Evolutionary conservation across 805 yeast species (phyloP).

Genomic region (Teunomyces panamensis): DNA sequence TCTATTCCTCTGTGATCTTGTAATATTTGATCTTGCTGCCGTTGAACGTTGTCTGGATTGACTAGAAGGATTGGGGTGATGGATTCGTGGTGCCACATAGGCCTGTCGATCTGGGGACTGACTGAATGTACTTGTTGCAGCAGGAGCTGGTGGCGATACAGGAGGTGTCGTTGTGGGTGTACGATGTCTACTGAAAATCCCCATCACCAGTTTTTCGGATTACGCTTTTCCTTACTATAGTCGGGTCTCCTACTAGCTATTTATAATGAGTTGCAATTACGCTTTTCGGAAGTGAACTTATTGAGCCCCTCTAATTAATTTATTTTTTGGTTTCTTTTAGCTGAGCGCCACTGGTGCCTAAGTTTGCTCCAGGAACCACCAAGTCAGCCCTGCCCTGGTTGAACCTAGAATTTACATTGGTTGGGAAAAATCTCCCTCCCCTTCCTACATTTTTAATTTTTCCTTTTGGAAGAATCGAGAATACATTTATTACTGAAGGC

Average conservation of each 20-base stretch:
- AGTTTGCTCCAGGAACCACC: not conserved
- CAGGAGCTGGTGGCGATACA: not conserved
- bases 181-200: not conserved
- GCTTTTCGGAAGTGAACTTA: not conserved
- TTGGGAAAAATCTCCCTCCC: not conserved
- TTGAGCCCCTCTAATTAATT: not conserved
- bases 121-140: not conserved
- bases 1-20: not conserved
- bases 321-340: not conserved
- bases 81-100: not conserved
- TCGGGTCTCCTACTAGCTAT: not conserved
- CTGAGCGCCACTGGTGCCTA: not conserved
- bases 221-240: not conserved
- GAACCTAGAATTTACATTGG: too few species aligned
- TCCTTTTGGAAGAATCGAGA: not conserved
- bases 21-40: not conserved
- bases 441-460: not conserved
- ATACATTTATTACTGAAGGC: not conserved
- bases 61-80: not conserved
- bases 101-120: not conserved
- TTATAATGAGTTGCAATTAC: not conserved
- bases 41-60: not conserved
- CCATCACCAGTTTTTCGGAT: not conserved
- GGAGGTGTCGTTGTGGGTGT: not conserved
- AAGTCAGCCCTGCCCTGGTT: not conserved